These are phyloP conservation scores for Rhizoclosmatium sp. DNA, from an alignment of 192 early-diverging fungal species.

Conservation along the genomic window DNA sequence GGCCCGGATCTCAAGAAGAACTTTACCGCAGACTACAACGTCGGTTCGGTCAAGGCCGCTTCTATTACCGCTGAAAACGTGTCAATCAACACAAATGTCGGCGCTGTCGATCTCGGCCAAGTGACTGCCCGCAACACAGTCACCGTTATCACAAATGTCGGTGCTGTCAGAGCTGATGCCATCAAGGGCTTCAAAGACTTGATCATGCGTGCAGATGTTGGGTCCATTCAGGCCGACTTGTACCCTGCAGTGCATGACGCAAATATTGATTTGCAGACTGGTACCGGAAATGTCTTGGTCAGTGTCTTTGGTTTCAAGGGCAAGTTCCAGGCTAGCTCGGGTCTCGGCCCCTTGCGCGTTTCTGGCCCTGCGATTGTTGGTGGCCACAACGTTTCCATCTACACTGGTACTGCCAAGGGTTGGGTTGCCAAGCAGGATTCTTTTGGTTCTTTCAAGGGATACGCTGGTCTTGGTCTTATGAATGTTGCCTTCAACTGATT, in stretches of 20 bases:
- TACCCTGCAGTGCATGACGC: neutral
- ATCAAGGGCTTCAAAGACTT: neutral
- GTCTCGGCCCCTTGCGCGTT: neutral
- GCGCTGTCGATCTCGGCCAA: neutral
- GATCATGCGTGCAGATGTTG: neutral
- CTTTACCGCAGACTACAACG: neutral
- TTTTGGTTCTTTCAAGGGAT: no score
- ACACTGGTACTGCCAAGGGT: neutral
- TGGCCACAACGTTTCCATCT: no score
- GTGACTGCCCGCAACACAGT: neutral
- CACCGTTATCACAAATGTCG: neutral
- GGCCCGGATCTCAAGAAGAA: neutral
- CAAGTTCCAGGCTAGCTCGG: neutral
- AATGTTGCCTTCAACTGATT: no score
- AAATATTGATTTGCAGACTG: neutral
- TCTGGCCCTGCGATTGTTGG: neutral
- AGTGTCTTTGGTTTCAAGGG: conserved; percentile 16
- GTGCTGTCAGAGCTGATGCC: neutral
- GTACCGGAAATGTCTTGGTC: neutral
- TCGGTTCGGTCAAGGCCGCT: neutral
- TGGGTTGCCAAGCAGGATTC: conserved; percentile 6
- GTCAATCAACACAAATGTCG: neutral
- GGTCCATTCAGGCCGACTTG: neutral
- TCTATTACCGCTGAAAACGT: neutral
- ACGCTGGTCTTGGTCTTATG: no score